Conservation (phyloP, 139 green algal genomes). For the Yamagishiella unicocca region DNA sequence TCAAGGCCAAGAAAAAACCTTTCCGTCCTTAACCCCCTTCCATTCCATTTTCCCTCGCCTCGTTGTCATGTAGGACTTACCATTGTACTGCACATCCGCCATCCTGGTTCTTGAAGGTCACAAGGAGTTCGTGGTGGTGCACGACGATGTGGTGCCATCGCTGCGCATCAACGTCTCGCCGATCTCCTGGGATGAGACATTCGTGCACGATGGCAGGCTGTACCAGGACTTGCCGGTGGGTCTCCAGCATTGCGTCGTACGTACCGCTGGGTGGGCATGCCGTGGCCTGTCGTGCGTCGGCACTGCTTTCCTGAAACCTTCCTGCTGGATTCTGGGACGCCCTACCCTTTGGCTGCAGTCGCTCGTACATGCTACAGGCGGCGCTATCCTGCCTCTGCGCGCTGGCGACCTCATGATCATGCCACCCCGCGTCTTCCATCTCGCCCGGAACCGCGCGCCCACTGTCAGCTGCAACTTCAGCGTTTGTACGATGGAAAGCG, state of each 20-base stretch:
- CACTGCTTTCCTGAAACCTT: background rate
- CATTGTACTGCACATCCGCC: slow-evolving; percentile 29
- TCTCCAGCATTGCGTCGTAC: background rate
- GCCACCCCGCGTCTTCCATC: slow-evolving; percentile 40
- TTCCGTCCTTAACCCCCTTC: background rate
- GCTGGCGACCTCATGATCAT: slow-evolving; percentile 28
- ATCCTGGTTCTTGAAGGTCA: slow-evolving; percentile 46
- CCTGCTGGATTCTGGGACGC: background rate
- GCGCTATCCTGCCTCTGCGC: background rate
- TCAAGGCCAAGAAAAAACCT: background rate
- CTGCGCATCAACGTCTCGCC: slow-evolving; percentile 10
- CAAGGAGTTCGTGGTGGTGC: slow-evolving; percentile 30
- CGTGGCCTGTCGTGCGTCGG: background rate
- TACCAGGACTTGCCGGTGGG: slow-evolving; percentile 17
- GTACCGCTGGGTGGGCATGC: background rate
- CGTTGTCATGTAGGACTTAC: slow-evolving; percentile 5
- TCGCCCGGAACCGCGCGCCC: slow-evolving; percentile 24
- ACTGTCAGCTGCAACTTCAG: slow-evolving; percentile 46
- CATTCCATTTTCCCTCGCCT: background rate
- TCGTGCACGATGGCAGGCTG: background rate
- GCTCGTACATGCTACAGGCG: slow-evolving; percentile 1
- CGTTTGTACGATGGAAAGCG: background rate
- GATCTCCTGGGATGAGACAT: background rate
- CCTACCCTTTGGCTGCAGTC: background rate
- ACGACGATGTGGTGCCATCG: background rate